Conservation (phyloP, 306 rosid genomes). For the Pyrus pyrifolia region DNA sequence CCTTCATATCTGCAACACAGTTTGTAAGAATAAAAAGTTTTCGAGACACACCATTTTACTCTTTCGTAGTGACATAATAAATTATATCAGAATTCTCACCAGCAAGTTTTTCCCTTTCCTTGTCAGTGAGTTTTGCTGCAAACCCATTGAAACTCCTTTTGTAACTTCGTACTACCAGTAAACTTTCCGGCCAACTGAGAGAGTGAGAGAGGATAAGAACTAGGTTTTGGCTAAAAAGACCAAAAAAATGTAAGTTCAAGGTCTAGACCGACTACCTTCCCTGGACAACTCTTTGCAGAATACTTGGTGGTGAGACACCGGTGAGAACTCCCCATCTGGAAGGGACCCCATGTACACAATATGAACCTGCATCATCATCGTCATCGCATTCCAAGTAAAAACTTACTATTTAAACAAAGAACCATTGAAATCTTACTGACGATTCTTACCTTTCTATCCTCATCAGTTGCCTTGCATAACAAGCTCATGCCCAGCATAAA, state of each 20-base stretch:
- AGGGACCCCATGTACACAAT: slow-evolving; percentile 14
- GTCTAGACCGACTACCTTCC: background rate
- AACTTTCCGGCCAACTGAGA: background rate
- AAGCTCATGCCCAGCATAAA: too few species aligned
- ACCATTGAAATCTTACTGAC: too few species aligned
- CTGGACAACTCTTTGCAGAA: background rate
- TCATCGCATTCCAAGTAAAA: too few species aligned
- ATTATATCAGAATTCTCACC: background rate
- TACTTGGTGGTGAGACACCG: background rate
- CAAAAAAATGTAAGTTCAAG: background rate
- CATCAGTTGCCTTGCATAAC: too few species aligned
- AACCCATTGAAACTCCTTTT: slow-evolving; percentile 35
- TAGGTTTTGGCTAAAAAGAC: background rate
- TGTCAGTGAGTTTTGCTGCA: slow-evolving; percentile 22
- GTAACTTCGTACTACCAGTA: slow-evolving; percentile 17
- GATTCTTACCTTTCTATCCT: too few species aligned
- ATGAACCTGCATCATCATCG: background rate
- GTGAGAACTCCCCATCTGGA: background rate
- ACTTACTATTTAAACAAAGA: too few species aligned
- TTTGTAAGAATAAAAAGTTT: background rate
- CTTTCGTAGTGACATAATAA: background rate
- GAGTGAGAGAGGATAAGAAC: background rate
- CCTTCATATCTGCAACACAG: slow-evolving; percentile 8
- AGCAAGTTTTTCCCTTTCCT: slow-evolving; percentile 13
- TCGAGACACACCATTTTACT: background rate